Conservation (phyloP, 2,329 filamentous ascomycete genomes). For the Botrytis cinerea region DNA sequence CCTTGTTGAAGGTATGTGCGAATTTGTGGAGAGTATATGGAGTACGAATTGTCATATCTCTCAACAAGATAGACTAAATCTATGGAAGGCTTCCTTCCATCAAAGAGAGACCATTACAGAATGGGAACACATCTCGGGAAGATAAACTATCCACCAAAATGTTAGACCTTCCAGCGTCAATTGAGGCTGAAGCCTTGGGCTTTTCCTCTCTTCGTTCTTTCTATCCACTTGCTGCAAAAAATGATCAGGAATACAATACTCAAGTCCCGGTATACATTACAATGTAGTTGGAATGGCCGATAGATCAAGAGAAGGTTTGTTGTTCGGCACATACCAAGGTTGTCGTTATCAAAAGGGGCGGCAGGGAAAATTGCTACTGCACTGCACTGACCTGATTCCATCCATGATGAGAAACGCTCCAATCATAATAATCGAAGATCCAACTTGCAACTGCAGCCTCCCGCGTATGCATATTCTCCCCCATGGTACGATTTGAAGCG, state of each 20-base stretch:
- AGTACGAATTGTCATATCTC: background rate
- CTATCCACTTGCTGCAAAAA: background rate
- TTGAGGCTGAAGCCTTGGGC: background rate
- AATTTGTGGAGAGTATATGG: background rate
- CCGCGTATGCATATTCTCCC: background rate
- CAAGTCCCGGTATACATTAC: background rate
- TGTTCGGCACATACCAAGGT: conserved; percentile 5
- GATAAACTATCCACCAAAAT: background rate
- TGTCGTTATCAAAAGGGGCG: background rate
- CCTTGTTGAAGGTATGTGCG: background rate
- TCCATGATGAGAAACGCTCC: background rate
- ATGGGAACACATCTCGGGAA: background rate
- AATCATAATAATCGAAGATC: background rate
- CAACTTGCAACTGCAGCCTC: background rate
- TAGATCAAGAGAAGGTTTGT: background rate
- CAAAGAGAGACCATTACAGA: background rate
- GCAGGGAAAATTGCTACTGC: background rate
- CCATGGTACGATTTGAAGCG: background rate
- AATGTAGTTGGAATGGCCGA: background rate
- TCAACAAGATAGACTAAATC: background rate
- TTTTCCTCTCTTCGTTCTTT: no score
- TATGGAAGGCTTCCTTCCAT: background rate
- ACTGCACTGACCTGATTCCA: conserved; percentile 1
- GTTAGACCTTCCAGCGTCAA: background rate
- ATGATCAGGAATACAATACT: no score